Evolutionary conservation across 176 grass and related monocot genomes (phyloP).

Genomic region (Calamus simplicifolius): DNA sequence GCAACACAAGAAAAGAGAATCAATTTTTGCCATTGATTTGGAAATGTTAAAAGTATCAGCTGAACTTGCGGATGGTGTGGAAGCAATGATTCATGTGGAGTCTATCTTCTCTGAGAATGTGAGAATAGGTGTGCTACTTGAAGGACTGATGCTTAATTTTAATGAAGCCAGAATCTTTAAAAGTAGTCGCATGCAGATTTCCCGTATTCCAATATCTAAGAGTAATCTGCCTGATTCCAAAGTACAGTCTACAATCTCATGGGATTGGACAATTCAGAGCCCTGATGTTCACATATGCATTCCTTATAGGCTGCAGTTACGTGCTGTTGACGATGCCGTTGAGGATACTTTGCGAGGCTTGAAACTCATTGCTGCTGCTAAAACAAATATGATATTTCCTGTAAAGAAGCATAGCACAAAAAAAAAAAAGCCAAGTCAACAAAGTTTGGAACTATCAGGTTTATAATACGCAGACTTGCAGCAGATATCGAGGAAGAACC

Average conservation of each 20-base stretch:
- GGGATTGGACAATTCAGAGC: constrained; percentile 85
- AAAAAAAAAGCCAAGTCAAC: constrained; percentile 59
- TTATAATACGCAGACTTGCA: constrained; percentile 64
- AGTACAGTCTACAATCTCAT: constrained; percentile 46
- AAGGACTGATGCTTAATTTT: constrained; percentile 59
- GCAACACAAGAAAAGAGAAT: constrained; percentile 59
- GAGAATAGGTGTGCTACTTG: constrained; percentile 88
- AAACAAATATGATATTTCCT: constrained; percentile 58
- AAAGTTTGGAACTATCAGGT: constrained; percentile 55
- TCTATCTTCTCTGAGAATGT: constrained; percentile 98
- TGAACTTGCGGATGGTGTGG: constrained; percentile 88
- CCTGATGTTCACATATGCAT: constrained; percentile 78
- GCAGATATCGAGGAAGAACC: constrained; percentile 97
- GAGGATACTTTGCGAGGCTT: constrained; percentile 75
- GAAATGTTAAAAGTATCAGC: constrained; percentile 83
- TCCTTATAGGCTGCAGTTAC: constrained; percentile 89
- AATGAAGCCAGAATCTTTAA: constrained; percentile 61
- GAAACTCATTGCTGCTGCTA: constrained; percentile 77
- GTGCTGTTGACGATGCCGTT: constrained; percentile 96
- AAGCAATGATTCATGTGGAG: constrained; percentile 63
- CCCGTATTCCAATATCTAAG: constrained; percentile 69
- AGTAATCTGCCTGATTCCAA: constrained; percentile 55
- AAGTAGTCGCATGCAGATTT: constrained; percentile 75
- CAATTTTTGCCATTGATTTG: constrained; percentile 81
- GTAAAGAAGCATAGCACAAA: constrained; percentile 61